Conservation (phyloP, 2,329 filamentous ascomycete species). For the Epichloe glyceriae region DNA sequence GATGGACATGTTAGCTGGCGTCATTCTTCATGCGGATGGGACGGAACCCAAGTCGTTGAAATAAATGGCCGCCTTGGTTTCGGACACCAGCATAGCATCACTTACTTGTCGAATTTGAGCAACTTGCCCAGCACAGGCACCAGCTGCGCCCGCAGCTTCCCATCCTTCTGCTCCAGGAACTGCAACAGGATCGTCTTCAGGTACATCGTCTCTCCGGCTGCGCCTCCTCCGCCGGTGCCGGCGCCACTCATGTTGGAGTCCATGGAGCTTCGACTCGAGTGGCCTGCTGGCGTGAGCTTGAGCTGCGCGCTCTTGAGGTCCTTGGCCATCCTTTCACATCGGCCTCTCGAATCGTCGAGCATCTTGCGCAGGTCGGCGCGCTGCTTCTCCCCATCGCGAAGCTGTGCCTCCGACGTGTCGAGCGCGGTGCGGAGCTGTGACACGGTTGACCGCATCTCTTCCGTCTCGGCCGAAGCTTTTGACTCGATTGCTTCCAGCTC, state of each 20-base stretch:
- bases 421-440: slow-evolving; percentile 65
- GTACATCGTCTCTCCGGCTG: slow-evolving; percentile 44
- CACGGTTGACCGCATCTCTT: slow-evolving; percentile 66
- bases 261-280: slow-evolving; percentile 30
- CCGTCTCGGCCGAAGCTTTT: slow-evolving; percentile 57
- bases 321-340: slow-evolving; percentile 70
- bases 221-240: slow-evolving; percentile 10
- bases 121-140: slow-evolving; percentile 67
- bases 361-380: slow-evolving; percentile 60
- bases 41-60: no score
- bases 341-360: slow-evolving; percentile 63
- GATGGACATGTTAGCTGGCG: not conserved
- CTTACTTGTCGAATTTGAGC: slow-evolving; percentile 64
- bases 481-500: slow-evolving; percentile 62
- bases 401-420: slow-evolving; percentile 77
- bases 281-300: slow-evolving; percentile 28
- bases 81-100: slow-evolving; percentile 7
- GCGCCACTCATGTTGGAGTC: slow-evolving; percentile 24
- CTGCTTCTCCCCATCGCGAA: slow-evolving; percentile 72
- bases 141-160: slow-evolving; percentile 59
- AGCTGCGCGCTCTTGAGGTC: slow-evolving; percentile 41
- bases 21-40: not conserved
- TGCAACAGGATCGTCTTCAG: slow-evolving; percentile 71
- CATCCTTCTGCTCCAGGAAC: slow-evolving; percentile 71
- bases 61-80: no score